Evolutionary conservation across 2,329 filamentous ascomycete genomes (phyloP).

Genomic region (Neospermospora avenae): DNA sequence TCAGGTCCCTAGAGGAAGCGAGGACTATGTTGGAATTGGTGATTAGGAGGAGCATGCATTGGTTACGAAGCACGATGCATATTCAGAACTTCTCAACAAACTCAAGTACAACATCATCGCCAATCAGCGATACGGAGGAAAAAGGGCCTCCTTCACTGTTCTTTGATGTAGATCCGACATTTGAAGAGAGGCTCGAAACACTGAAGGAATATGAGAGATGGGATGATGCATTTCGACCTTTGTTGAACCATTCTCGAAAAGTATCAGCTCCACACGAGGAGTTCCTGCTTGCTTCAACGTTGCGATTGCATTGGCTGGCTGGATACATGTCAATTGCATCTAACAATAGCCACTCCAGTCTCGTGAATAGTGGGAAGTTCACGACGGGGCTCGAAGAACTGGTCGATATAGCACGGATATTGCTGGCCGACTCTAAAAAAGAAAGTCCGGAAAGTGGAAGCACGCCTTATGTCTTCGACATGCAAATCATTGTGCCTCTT

Average conservation of each 20-base stretch:
- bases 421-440: constrained; percentile 11
- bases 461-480: constrained; percentile 19
- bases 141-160: constrained; percentile 12
- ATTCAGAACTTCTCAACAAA: constrained; percentile 20
- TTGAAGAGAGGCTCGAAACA: constrained; percentile 20
- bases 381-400: constrained; percentile 19
- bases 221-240: constrained; percentile 24
- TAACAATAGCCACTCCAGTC: constrained; percentile 17
- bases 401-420: constrained; percentile 16
- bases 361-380: constrained; percentile 15
- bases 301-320: constrained; percentile 25
- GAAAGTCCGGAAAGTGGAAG: neutral
- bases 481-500: constrained; percentile 26
- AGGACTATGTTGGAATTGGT: constrained; percentile 20
- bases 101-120: constrained; percentile 1
- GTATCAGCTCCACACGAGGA: constrained; percentile 13
- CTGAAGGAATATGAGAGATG: constrained; percentile 27
- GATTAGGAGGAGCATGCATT: constrained; percentile 27
- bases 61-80: constrained; percentile 26
- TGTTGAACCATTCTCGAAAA: constrained; percentile 18
- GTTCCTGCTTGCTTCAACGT: constrained; percentile 17
- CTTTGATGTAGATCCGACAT: constrained; percentile 26
- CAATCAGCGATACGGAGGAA: constrained; percentile 11
- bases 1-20: constrained; percentile 19
- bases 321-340: constrained; percentile 22